Conservation (phyloP, 805 yeast genomes). For the Sugiyamaella boreocaroliniensis region DNA sequence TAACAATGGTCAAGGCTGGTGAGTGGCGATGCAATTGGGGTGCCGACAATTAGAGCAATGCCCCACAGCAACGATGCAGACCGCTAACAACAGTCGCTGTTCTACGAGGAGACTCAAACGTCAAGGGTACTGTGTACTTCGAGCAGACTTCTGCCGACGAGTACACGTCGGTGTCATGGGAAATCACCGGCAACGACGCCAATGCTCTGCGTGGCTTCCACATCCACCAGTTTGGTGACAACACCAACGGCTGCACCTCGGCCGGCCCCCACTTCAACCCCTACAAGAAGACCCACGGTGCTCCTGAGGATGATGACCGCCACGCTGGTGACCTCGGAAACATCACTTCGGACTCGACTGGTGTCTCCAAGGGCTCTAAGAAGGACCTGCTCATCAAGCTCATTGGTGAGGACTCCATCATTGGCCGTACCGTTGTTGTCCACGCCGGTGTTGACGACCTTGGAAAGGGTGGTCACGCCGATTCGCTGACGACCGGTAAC, state of each 20-base stretch:
- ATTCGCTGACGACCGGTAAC: slow-evolving; percentile 90
- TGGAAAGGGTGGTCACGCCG: slow-evolving; percentile 90
- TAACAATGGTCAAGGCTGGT: slow-evolving; percentile 59
- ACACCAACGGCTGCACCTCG: slow-evolving; percentile 97
- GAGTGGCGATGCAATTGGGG: slow-evolving; percentile 29
- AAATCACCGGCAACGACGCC: slow-evolving; percentile 81
- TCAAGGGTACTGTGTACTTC: slow-evolving; percentile 79
- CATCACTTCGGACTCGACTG: slow-evolving; percentile 76
- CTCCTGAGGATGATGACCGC: slow-evolving; percentile 71
- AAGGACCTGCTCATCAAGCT: slow-evolving; percentile 72
- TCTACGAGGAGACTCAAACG: slow-evolving; percentile 89
- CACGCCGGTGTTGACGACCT: slow-evolving; percentile 91
- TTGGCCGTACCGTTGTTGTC: slow-evolving; percentile 94
- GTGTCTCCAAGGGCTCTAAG: slow-evolving; percentile 86
- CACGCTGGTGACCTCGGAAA: slow-evolving; percentile 98
- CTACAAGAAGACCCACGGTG: slow-evolving; percentile 82
- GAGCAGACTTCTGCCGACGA: slow-evolving; percentile 74
- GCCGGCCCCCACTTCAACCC: slow-evolving; percentile 99
- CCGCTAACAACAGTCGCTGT: slow-evolving; percentile 63
- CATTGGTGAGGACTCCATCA: slow-evolving; percentile 76
- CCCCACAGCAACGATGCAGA: too few species aligned
- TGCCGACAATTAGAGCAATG: neutral
- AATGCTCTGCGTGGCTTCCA: slow-evolving; percentile 95
- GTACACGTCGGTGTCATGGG: slow-evolving; percentile 83
- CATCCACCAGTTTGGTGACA: slow-evolving; percentile 96